Evolutionary conservation across 1,284 basidiomycete species (phyloP).

Genomic region (Heterobasidion occidentale): DNA sequence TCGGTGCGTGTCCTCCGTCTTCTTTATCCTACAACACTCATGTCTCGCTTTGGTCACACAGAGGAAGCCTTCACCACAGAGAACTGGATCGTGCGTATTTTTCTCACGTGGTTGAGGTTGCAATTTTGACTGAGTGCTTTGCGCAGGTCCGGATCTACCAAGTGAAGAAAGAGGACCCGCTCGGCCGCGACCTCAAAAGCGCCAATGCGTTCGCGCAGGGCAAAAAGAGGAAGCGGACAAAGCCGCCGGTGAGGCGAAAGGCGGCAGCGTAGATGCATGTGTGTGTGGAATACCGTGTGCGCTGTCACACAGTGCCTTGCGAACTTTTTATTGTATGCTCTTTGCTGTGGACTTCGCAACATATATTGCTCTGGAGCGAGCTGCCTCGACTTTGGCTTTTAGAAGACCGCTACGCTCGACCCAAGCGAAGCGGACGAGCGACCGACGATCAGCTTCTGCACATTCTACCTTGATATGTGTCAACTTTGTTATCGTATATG

Average conservation of each 20-base stretch:
- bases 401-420: no score
- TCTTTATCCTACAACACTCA: slow-evolving; percentile 5
- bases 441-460: no score
- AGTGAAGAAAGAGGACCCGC: slow-evolving; percentile 90
- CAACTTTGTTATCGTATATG: no score
- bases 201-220: slow-evolving; percentile 83
- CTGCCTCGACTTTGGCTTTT: no score
- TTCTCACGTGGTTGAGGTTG: slow-evolving; percentile 1
- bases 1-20: slow-evolving; percentile 46
- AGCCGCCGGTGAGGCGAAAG: slow-evolving; percentile 53
- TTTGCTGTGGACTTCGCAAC: no score
- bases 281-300: not conserved
- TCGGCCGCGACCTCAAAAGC: slow-evolving; percentile 83
- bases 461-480: no score
- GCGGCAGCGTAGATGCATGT: slow-evolving; percentile 18
- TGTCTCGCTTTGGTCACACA: slow-evolving; percentile 20
- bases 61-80: slow-evolving; percentile 96
- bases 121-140: slow-evolving; percentile 2
- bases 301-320: not conserved
- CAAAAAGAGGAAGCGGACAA: slow-evolving; percentile 78
- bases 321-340: not conserved
- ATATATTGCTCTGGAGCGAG: no score
- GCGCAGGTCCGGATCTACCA: slow-evolving; percentile 84
- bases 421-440: no score
- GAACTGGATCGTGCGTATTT: slow-evolving; percentile 85